Conservation (phyloP, 331 rosid genomes). For the Dryas integrifolia region DNA sequence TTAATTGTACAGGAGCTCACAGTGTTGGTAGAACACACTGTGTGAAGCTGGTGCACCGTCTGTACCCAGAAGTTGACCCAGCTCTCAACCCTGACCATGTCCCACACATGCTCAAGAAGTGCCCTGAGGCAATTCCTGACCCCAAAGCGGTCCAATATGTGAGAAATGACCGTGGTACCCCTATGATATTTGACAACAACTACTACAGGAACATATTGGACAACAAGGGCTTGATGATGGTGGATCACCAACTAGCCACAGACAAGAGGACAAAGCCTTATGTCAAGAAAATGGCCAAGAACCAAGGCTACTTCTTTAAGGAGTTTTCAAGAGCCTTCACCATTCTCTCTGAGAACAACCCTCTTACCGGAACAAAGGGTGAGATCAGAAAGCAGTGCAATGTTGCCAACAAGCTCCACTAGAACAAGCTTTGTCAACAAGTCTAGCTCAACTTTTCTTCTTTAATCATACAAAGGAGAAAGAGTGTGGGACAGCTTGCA, state of each 20-base stretch:
- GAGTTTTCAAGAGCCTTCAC: constrained; percentile 77
- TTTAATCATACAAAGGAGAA: constrained; percentile 26
- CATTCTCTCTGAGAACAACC: constrained; percentile 85
- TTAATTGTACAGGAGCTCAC: constrained; percentile 64
- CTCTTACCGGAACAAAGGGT: constrained; percentile 87
- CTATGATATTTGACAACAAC: constrained; percentile 90
- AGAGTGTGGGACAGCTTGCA: constrained; percentile 21
- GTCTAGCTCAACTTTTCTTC: constrained; percentile 12
- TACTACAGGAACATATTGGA: constrained; percentile 91
- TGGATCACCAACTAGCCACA: constrained; percentile 80
- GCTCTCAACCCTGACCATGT: constrained; percentile 72
- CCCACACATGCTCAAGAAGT: constrained; percentile 89
- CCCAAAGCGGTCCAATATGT: constrained; percentile 97
- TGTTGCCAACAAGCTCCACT: constrained; percentile 70
- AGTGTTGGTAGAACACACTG: constrained; percentile 96
- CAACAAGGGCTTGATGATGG: constrained; percentile 78
- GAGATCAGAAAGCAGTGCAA: constrained; percentile 92
- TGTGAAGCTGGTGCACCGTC: constrained; percentile 92
- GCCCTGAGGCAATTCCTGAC: constrained; percentile 87
- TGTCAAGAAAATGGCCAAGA: constrained; percentile 97
- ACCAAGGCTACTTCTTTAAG: constrained; percentile 84
- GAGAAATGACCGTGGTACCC: constrained; percentile 95
- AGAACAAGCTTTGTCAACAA: constrained; percentile 14
- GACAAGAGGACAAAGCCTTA: constrained; percentile 89
- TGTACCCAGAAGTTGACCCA: constrained; percentile 89